Evolutionary conservation across 192 early-diverging fungal species (phyloP), one percentile per base, ranked within the genome.

Genomic region (Lobosporangium transversale): DNA sequence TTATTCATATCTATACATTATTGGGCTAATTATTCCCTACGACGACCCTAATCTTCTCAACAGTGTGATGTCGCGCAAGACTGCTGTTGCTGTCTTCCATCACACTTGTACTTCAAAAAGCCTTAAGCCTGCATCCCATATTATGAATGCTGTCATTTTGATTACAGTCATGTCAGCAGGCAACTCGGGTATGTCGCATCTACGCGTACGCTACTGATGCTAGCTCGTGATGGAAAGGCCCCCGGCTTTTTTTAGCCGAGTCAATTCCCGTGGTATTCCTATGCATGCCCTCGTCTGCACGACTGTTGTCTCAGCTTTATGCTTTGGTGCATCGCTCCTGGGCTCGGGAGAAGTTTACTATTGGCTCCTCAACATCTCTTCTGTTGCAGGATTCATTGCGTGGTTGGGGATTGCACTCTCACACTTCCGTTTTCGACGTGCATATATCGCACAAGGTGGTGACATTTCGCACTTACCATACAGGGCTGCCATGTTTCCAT

Each of bases 401-500:
- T 98, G 96, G 94, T 52, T 94, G 27, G 91, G 91, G 52, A 95
- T 98, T 73, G 85, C 87, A 48, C 55, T 92, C 8, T 89, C 89
- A 43, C 94, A 98, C 62, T 89, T 87, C 62, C 90, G 94, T n/a
- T 98, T 96, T 88, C 90, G 94, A 50, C 83, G 85, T 20, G 94
- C 94, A 14, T 92, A 88, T 53, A 60, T 89, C 31, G 85, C 83
- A 23, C 94, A 98, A 81, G 87, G 35, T 81, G 85, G 70, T 27
- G 65, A 81, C 40, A 50, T 89, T 6, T 54, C 65, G n/a, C 73
- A 80, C 15, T 83, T 98, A 21, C 93, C 93, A 0, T 98, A 95
- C 79, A 70, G 66, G 26, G 89, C 96, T 3, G 85, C 88, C 2
- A 81, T 93, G 31, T 94, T 86, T 62, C 93, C 94, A 1, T 91